phyloP scores from a whole-genome alignment of 805 yeast species.

The Saccharomycopsis guyanensis region DNA sequence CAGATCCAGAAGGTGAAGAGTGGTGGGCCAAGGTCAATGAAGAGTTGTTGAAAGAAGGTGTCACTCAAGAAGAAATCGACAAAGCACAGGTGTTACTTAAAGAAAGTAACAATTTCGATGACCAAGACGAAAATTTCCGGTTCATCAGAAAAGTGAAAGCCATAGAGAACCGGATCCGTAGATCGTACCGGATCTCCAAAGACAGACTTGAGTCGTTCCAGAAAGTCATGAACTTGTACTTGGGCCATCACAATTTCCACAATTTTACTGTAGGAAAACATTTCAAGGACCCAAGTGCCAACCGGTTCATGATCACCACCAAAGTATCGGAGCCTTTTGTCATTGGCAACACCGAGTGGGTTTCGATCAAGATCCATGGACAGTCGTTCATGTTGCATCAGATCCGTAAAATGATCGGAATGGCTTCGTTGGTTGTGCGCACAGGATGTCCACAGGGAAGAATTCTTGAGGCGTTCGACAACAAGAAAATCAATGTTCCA shows the following conservation, averaged over 20 bases:
- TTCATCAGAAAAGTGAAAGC: constrained; percentile 47
- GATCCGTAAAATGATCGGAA: constrained; percentile 95
- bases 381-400: constrained; percentile 98
- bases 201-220: constrained; percentile 59
- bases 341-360: constrained; percentile 93
- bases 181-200: constrained; percentile 56
- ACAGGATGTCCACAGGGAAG: constrained; percentile 77
- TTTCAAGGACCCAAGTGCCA: constrained; percentile 78
- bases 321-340: constrained; percentile 83
- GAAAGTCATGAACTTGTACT: constrained; percentile 60
- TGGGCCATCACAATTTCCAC: constrained; percentile 89
- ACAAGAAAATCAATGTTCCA: constrained; percentile 77
- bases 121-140: constrained; percentile 30
- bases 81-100: constrained; percentile 25
- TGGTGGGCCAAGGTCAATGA: constrained; percentile 58
- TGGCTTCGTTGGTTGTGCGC: constrained; percentile 82
- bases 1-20: constrained; percentile 58
- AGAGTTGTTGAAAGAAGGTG: constrained; percentile 32
- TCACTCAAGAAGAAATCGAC: constrained; percentile 32
- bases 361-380: constrained; percentile 92
- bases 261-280: constrained; percentile 78
- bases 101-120: constrained; percentile 27
- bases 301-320: constrained; percentile 72
- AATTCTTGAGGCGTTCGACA: constrained; percentile 68
- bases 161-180: constrained; percentile 59